These are phyloP conservation scores for Stereocaulon alpinum DNA, from an alignment of 495 filamentous ascomycete species.

Conservation along the genomic window DNA sequence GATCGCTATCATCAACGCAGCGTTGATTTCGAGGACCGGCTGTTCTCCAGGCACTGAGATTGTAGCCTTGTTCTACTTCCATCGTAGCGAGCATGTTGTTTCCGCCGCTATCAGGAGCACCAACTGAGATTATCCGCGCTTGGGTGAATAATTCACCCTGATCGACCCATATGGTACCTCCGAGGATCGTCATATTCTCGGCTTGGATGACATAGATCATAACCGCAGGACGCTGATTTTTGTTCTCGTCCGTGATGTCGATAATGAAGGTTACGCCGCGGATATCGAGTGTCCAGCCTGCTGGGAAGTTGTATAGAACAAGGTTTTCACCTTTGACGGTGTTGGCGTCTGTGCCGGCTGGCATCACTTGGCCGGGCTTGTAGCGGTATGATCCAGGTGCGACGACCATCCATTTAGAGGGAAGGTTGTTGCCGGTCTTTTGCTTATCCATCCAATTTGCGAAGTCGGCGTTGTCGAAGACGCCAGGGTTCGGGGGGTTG, in stretches of 20 bases:
- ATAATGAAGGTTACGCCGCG: slow-evolving; percentile 6
- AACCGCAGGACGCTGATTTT: neutral
- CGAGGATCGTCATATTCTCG: slow-evolving; percentile 10
- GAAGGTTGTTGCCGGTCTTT: neutral
- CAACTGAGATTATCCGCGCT: too few species aligned
- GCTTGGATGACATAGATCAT: slow-evolving; percentile 11
- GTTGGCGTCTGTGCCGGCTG: neutral
- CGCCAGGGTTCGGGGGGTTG: neutral
- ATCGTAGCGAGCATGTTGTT: neutral
- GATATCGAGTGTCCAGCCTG: slow-evolving; percentile 12
- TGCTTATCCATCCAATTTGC: neutral
- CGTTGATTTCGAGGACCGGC: neutral
- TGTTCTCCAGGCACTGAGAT: neutral
- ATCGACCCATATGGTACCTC: slow-evolving; percentile 11
- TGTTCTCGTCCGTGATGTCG: neutral
- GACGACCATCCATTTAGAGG: slow-evolving; percentile 3
- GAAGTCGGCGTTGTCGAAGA: neutral
- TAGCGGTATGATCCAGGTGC: slow-evolving; percentile 1
- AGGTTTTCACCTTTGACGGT: slow-evolving; percentile 1
- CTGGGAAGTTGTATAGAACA: slow-evolving; percentile 1
- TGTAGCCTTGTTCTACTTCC: neutral
- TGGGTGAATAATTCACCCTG: neutral
- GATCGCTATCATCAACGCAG: slow-evolving; percentile 1
- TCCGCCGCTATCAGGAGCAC: too few species aligned
- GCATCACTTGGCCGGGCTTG: neutral